Conservation (phyloP, 805 yeast species). For the Candida sithepensis region DNA sequence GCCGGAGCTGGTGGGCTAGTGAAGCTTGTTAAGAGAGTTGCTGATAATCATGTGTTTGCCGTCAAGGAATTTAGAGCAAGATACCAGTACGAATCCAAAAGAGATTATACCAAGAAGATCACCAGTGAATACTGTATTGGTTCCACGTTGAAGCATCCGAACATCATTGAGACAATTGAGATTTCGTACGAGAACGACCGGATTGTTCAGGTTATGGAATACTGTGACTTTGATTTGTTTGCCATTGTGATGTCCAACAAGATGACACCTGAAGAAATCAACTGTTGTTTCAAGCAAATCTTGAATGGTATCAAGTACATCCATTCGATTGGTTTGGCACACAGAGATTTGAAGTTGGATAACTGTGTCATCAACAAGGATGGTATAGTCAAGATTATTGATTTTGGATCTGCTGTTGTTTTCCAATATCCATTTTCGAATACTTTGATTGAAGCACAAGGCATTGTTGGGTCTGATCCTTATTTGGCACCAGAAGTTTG, state of each 20-base stretch:
- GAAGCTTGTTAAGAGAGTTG: constrained; percentile 60
- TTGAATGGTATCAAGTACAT: constrained; percentile 76
- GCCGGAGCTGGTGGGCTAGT: constrained; percentile 97
- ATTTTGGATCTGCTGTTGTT: constrained; percentile 91
- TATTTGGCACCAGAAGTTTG: constrained; percentile 91
- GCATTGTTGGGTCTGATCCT: constrained; percentile 87
- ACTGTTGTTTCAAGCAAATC: constrained; percentile 87
- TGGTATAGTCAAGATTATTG: constrained; percentile 87
- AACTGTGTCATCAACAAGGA: constrained; percentile 82
- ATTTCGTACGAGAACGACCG: constrained; percentile 85
- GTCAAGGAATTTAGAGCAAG: constrained; percentile 87
- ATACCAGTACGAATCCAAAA: constrained; percentile 65
- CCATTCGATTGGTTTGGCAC: constrained; percentile 84
- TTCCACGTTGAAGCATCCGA: constrained; percentile 82
- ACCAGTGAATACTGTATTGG: constrained; percentile 95
- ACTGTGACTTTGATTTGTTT: constrained; percentile 87
- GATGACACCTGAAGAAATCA: constrained; percentile 74
- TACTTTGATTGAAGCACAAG: constrained; percentile 69
- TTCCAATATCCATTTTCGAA: constrained; percentile 82
- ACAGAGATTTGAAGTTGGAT: constrained; percentile 87
- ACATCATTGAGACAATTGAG: constrained; percentile 87
- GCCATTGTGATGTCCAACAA: constrained; percentile 93
- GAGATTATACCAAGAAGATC: constrained; percentile 88
- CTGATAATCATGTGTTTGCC: constrained; percentile 75
- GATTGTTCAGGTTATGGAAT: constrained; percentile 90